Evolutionary conservation across 2,329 filamentous ascomycete genomes (phyloP).

Genomic region (Fusarium sp.): DNA sequence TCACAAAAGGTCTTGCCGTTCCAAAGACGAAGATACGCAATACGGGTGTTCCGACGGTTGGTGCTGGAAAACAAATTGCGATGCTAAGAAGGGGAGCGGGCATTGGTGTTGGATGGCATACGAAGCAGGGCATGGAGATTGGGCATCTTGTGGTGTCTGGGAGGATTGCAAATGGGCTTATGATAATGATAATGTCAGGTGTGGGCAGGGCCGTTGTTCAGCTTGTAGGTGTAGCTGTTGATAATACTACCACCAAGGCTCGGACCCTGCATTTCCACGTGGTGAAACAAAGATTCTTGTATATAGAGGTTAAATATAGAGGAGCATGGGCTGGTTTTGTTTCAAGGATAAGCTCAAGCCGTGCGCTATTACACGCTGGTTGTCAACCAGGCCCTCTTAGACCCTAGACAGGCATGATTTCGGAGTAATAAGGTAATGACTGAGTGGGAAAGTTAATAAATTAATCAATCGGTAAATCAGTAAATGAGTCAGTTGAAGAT

Average conservation of each 20-base stretch:
- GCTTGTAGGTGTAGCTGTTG: neutral
- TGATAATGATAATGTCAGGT: neutral
- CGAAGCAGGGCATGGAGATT: conserved; percentile 21
- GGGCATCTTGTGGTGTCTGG: neutral
- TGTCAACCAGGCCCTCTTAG: neutral
- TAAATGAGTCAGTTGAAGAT: neutral
- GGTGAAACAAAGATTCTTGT: neutral
- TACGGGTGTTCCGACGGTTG: neutral
- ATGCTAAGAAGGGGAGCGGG: neutral
- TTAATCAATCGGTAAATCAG: neutral
- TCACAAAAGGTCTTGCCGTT: neutral
- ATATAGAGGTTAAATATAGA: neutral
- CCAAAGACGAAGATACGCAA: neutral
- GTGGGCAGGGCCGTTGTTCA: neutral
- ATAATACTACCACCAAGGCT: neutral
- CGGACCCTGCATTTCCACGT: neutral
- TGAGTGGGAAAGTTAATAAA: neutral
- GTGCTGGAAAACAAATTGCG: neutral
- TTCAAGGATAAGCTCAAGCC: neutral
- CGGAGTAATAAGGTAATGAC: neutral
- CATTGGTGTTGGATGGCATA: neutral
- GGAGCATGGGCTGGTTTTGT: neutral
- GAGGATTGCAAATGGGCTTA: neutral
- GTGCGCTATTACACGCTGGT: neutral
- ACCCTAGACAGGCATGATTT: neutral